Evolutionary conservation across 106 monocot genomes (phyloP).

Genomic region (Triglochin maritima): DNA sequence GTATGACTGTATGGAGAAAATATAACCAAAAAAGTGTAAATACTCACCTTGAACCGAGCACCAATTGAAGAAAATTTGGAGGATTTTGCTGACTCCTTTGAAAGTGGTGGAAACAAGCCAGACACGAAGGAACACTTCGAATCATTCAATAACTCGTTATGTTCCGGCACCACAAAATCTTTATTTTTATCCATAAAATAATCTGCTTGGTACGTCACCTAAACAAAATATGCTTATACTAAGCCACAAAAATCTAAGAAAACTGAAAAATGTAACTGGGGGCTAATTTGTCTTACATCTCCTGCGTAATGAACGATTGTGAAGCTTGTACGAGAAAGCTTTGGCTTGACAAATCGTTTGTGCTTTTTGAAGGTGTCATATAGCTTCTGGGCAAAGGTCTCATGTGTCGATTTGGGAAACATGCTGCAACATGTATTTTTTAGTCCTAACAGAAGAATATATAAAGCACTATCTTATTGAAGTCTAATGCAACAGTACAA

Average conservation of each 20-base stretch:
- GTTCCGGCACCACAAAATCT: conserved; percentile 71
- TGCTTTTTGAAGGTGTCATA: conserved; percentile 60
- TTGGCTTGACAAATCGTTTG: conserved; percentile 68
- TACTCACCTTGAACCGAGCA: conserved; percentile 50
- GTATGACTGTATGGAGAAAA: no score
- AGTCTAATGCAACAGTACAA: neutral
- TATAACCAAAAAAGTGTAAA: no score
- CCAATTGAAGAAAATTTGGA: conserved; percentile 76
- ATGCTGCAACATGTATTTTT: conserved; percentile 29
- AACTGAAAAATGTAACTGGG: no score
- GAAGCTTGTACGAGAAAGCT: conserved; percentile 58
- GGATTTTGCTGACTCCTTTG: conserved; percentile 57
- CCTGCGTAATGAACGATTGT: conserved; percentile 84
- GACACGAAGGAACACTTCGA: conserved; percentile 55
- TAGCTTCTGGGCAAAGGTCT: conserved; percentile 71
- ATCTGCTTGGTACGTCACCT: conserved; percentile 61
- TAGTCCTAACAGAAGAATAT: neutral
- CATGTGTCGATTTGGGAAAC: conserved; percentile 74
- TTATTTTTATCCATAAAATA: conserved; percentile 70
- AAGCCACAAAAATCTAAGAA: no score
- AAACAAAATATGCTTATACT: neutral
- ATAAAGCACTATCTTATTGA: no score
- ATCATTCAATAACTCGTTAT: conserved; percentile 51
- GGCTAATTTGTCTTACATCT: conserved; percentile 28
- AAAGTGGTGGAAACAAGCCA: conserved; percentile 39